These are phyloP conservation scores for Lactarius sp. DNA, from an alignment of 768 basidiomycete genomes.

Conservation along the genomic window DNA sequence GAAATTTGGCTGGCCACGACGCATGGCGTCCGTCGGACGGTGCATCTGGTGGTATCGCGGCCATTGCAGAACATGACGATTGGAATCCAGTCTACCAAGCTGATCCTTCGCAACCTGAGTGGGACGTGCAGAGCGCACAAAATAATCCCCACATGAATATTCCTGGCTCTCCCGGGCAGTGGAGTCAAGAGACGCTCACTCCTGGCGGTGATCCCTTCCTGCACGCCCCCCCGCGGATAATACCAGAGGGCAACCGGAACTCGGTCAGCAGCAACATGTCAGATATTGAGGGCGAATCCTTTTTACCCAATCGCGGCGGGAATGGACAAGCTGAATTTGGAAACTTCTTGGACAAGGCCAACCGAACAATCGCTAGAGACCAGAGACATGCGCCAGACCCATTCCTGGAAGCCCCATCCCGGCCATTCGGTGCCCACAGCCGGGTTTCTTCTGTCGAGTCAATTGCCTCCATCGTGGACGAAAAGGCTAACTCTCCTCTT, in stretches of 20 bases:
- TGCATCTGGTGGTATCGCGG: conserved; percentile 38
- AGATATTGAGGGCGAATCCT: conserved; percentile 59
- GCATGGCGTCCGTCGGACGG: conserved; percentile 79
- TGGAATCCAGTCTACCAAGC: conserved; percentile 71
- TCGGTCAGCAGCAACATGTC: conserved; percentile 44
- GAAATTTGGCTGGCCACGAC: conserved; percentile 59
- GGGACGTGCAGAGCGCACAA: conserved; percentile 59
- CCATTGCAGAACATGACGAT: conserved; percentile 66
- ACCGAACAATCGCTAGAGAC: conserved; percentile 75
- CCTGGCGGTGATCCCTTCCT: conserved; percentile 41
- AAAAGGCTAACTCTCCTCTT: conserved; percentile 83
- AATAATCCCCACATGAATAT: conserved; percentile 38
- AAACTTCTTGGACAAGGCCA: conserved; percentile 82
- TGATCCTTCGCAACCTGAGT: conserved; percentile 67
- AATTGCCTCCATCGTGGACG: conserved; percentile 86
- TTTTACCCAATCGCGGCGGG: conserved; percentile 38
- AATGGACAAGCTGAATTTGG: conserved; percentile 46
- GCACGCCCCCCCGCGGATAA: conserved; percentile 36
- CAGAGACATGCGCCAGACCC: conserved; percentile 79
- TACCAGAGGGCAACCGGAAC: conserved; percentile 30
- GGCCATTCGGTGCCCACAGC: conserved; percentile 78
- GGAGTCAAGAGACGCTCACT: conserved; percentile 56
- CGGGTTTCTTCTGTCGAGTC: conserved; percentile 84
- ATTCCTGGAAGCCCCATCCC: conserved; percentile 70
- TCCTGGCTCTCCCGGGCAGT: conserved; percentile 57